Base-by-base conservation (phyloP, 1,139 yeast genomes). In the Yamadazyma atmosphaerica region DNA sequence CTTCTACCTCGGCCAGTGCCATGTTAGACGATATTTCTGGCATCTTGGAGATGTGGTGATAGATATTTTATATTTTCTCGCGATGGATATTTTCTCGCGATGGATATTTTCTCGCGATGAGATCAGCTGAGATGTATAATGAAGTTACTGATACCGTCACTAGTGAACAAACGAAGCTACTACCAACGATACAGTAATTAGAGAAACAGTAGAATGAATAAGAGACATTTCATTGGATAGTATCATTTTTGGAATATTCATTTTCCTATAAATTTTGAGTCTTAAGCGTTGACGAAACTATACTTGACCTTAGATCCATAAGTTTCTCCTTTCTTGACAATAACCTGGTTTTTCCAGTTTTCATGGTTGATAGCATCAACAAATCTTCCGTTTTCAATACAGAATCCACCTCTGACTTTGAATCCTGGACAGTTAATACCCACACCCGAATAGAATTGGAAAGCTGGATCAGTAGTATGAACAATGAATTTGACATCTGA, bases 371-470 rank as follows among this genome's bases (percentile, higher is more conserved):
- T 65, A 6, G 87, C 86, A 56, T 81, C 68, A 32, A 79, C 71
- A 51, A 68, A 80, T 52, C 87, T 68, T 25, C 78, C 72, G 24
- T 86, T 81, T 57, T 83, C 89, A 33, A 81, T 65, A 46, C 85
- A 81, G 56, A 82, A 73, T 4, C 86, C 88, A 38, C 74, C 60
- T 55, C 86, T 70, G 22, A 65, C 54, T 19, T 64, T 61, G 47
- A 58, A 68, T 3, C 68, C 69, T 7, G 60, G 60, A 31, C 72
- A 64, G 41, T 69, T 52, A 40, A 74, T 66, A 38, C 65, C 65
- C 46, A 77, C 81, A 24, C 86, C 86, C 26, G 87, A 79, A 59
- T 82, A 83, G 38, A 83, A 66, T 58, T 82, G 88, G 68, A 78
- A 81, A 4, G 80, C 64, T 4, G 89, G 89, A 45, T 83, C 89